Evolutionary conservation across 1,284 basidiomycete genomes (phyloP), one percentile per base, ranked within the genome.

Genomic region (Ustilago lituana): DNA sequence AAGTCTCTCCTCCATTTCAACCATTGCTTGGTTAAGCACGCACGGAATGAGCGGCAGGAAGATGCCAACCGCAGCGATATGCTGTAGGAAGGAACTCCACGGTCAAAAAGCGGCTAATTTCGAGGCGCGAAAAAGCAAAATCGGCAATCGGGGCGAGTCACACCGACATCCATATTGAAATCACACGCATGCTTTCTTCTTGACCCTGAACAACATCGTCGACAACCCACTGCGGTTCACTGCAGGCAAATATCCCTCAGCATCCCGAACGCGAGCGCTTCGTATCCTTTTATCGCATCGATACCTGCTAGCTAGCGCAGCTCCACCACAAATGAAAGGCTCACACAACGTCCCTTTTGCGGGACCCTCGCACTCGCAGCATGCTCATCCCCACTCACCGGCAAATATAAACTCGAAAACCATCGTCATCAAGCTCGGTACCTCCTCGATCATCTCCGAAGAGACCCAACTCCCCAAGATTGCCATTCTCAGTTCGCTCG

Each of bases 401-500:
- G n/a, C n/a, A n/a, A n/a, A n/a, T n/a, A n/a, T n/a, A n/a, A 47
- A 23, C 29, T 50, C 48, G 22, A 77, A 77, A 58, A 81, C 78
- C 2, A 73, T 82, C 15, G 79, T 82, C 19, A 79, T 82, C 75
- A 82, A 82, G 50, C 72, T 82, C 23, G 80, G 80, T 38, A 81
- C 78, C 1, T 82, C 80, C 10, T 80, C 78, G 14, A 80, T 82
- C 56, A 68, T 81, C 24, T 74, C 70, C 1, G 74, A 78, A 36
- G 37, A 49, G 17, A 80, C 77, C 4, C 69, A 73, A 27, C 71
- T 76, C 9, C 94, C 95, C 1, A 87, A 97, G 19, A 86, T 98
- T 0, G 92, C 93, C 8, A 91, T 91, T 7, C 87, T 99, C 22
- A 94, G 93, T 0, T 89, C 92, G 0, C 87, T 98, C 47, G 94